A percentile compares a stretch with the other conserved stretches of the same genome.
phyloP scores from a whole-genome alignment of 2,329 filamentous ascomycete species.

The Hysterium pulicare region DNA sequence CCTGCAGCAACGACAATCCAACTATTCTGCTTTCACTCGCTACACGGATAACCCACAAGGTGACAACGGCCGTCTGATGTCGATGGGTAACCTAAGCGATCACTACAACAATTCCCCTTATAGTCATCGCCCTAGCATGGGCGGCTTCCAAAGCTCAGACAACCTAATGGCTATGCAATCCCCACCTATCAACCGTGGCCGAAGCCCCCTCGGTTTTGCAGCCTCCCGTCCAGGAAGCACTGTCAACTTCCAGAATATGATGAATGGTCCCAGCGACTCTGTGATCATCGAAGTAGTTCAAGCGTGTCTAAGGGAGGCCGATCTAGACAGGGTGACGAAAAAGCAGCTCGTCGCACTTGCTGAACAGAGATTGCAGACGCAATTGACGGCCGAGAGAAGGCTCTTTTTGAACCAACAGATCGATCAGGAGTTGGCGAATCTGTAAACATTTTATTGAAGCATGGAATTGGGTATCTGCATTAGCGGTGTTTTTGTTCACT shows the following conservation, averaged over 20 bases:
- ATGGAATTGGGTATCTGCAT: conserved; percentile 1
- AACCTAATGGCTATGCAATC: conserved; percentile 34
- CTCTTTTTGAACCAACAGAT: conserved; percentile 91
- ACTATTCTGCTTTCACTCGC: conserved; percentile 63
- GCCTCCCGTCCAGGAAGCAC: conserved; percentile 52
- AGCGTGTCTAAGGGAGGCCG: conserved; percentile 77
- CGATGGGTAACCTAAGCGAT: conserved; percentile 55
- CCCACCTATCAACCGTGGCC: conserved; percentile 35
- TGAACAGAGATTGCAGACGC: conserved; percentile 88
- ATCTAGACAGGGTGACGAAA: conserved; percentile 96
- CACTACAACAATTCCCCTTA: conserved; percentile 36
- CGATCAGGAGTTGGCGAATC: conserved; percentile 87
- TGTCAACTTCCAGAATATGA: conserved; percentile 57
- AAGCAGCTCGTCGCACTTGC: conserved; percentile 85
- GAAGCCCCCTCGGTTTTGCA: conserved; percentile 49
- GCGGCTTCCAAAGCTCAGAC: conserved; percentile 41
- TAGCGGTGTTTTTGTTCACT: conserved; percentile 9
- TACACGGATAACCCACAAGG: conserved; percentile 61
- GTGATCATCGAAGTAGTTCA: conserved; percentile 83
- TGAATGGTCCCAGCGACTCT: conserved; percentile 69
- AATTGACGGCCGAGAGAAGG: conserved; percentile 79
- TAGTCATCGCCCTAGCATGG: conserved; percentile 34
- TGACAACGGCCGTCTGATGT: conserved; percentile 53
- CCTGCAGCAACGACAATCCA: conserved; percentile 66
- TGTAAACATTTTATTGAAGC: conserved; percentile 54